These are phyloP conservation scores for Lodderomyces margitis DNA, from an alignment of 1,139 yeast species.

Conservation along the genomic window DNA sequence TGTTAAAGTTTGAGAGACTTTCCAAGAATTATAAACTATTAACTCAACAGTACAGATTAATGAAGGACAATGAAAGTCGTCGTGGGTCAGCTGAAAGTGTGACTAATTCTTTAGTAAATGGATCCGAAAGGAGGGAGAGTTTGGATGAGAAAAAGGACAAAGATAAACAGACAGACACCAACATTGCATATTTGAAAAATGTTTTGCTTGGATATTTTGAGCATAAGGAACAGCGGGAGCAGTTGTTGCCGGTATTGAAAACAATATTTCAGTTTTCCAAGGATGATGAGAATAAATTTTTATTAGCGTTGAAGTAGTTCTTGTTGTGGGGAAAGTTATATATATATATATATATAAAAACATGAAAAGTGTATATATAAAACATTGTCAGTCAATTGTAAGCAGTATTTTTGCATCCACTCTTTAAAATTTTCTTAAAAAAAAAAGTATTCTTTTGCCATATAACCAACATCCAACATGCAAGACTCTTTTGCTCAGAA, in stretches of 20 bases:
- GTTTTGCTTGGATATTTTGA: conserved; percentile 87
- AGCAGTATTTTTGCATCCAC: too few relatives aligned
- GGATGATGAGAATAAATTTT: conserved; percentile 69
- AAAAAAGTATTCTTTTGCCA: too few relatives aligned
- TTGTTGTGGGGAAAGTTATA: neutral
- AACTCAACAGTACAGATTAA: conserved; percentile 54
- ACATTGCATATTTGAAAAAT: conserved; percentile 79
- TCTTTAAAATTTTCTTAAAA: too few relatives aligned
- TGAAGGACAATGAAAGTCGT: conserved; percentile 13
- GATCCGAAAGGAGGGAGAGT: neutral
- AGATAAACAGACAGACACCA: conserved; percentile 19
- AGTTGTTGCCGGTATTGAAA: conserved; percentile 80
- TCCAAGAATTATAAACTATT: conserved; percentile 64
- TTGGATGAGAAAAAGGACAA: neutral
- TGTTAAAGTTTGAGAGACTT: conserved; percentile 61
- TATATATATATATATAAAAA: too few relatives aligned
- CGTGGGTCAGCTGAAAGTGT: conserved; percentile 3
- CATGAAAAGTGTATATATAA: too few relatives aligned
- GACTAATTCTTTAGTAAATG: neutral
- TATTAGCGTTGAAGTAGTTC: conserved; percentile 53
- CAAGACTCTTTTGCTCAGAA: conserved; percentile 67
- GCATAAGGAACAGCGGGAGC: conserved; percentile 86
- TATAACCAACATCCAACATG: conserved; percentile 18
- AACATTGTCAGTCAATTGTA: too few relatives aligned
- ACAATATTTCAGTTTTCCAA: conserved; percentile 66